A percentile compares a stretch with the other conserved stretches of the same genome.
phyloP scores from a whole-genome alignment of 1,284 basidiomycete species.

The Puccinia polysora region DNA sequence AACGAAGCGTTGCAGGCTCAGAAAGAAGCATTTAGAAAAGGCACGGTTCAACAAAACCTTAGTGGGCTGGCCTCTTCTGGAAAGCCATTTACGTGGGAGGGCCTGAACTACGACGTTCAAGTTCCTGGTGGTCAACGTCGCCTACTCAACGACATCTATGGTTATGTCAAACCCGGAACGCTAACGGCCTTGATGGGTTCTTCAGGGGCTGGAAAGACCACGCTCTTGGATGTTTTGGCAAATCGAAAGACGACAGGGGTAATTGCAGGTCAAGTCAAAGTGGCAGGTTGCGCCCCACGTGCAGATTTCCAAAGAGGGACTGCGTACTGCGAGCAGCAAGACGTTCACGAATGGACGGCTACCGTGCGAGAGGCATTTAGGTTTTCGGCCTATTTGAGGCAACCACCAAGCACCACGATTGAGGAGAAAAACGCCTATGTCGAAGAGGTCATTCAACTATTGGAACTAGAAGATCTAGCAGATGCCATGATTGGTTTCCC shows the following conservation, averaged over 20 bases:
- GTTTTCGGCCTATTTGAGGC: constrained; percentile 61
- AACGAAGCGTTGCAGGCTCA: constrained; percentile 61
- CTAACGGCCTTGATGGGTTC: constrained; percentile 56
- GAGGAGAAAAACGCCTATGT: constrained; percentile 59
- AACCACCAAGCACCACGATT: constrained; percentile 57
- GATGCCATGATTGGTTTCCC: constrained; percentile 54
- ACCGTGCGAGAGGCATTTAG: constrained; percentile 61
- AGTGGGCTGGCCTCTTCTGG: neutral
- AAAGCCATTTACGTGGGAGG: constrained; percentile 54
- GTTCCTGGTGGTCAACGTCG: constrained; percentile 54
- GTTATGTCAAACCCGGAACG: constrained; percentile 58
- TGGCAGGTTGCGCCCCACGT: constrained; percentile 58
- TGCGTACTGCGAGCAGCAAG: constrained; percentile 53
- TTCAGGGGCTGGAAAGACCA: constrained; percentile 55
- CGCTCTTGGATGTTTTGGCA: constrained; percentile 59
- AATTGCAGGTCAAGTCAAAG: constrained; percentile 55
- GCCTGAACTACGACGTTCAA: constrained; percentile 56
- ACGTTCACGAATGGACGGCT: constrained; percentile 70
- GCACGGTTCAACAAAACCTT: constrained; percentile 12
- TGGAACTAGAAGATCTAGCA: constrained; percentile 58
- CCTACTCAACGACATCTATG: constrained; percentile 57
- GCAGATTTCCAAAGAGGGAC: constrained; percentile 58
- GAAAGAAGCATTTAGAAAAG: constrained; percentile 52
- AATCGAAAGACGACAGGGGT: constrained; percentile 53
- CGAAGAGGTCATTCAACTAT: constrained; percentile 58